phyloP scores from a whole-genome alignment of 345 rosid genomes.

The Ricinus communis region DNA sequence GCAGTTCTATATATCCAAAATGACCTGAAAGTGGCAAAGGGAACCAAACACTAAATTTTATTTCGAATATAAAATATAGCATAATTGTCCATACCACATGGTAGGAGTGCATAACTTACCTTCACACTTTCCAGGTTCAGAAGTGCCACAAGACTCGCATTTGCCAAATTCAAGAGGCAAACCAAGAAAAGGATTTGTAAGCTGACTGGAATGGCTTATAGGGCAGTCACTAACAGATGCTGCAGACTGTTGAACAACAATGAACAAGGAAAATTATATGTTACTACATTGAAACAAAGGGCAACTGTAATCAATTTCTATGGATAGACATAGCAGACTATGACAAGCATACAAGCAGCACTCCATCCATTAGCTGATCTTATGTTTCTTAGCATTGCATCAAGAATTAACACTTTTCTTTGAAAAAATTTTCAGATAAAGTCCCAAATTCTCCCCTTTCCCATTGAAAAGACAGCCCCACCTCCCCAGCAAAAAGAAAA shows the following conservation, averaged over 20 bases:
- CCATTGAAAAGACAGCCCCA: neutral
- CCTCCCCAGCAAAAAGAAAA: too few species aligned
- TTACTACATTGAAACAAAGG: neutral
- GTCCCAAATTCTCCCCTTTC: too few species aligned
- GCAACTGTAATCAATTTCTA: neutral
- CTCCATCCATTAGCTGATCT: neutral
- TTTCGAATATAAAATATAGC: neutral
- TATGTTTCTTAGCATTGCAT: neutral
- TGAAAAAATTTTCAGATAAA: neutral
- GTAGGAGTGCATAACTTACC: constrained; percentile 39
- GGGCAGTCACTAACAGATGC: constrained; percentile 74
- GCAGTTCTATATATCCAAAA: constrained; percentile 84
- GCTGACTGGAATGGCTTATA: constrained; percentile 72
- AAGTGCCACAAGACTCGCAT: constrained; percentile 88
- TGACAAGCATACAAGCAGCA: too few species aligned
- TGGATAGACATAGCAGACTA: too few species aligned
- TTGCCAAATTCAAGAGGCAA: constrained; percentile 88
- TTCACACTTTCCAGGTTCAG: constrained; percentile 83
- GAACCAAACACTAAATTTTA: constrained; percentile 6
- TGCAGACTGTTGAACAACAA: constrained; percentile 36
- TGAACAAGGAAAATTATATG: constrained; percentile 11
- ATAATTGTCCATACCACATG: neutral
- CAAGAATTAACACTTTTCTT: neutral
- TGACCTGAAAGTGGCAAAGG: constrained; percentile 61
- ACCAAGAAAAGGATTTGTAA: constrained; percentile 82